Evolutionary conservation across 495 filamentous ascomycete genomes (phyloP).

Genomic region (Clohesyomyces aquaticus): DNA sequence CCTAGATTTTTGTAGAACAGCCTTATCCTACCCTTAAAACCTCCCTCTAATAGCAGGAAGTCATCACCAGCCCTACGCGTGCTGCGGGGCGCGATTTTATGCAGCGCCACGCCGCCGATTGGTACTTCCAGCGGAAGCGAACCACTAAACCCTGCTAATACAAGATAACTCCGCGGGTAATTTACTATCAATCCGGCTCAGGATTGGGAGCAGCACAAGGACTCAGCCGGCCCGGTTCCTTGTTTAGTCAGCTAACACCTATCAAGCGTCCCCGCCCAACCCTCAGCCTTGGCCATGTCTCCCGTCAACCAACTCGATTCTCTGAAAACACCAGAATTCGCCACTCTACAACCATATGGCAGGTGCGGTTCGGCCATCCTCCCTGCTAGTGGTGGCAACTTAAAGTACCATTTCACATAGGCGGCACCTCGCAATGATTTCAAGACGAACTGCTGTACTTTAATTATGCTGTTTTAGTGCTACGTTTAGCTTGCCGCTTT

Average conservation of each 20-base stretch:
- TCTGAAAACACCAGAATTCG: not conserved
- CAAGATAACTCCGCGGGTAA: not conserved
- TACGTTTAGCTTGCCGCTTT: not conserved
- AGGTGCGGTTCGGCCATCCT: not conserved
- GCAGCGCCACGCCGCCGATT: not conserved
- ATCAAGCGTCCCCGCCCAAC: no score
- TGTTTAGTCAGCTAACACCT: no score
- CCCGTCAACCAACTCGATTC: not conserved
- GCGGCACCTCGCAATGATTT: not conserved
- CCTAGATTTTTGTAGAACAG: not conserved
- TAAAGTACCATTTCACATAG: not conserved
- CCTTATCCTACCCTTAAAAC: not conserved
- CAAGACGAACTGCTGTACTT: not conserved
- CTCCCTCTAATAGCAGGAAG: not conserved
- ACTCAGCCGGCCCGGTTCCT: not conserved
- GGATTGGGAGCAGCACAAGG: not conserved
- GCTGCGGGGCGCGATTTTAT: not conserved
- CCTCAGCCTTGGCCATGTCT: not conserved
- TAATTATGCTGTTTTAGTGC: not conserved
- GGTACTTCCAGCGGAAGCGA: not conserved
- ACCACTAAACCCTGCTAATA: not conserved
- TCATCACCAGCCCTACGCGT: not conserved
- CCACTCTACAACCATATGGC: not conserved
- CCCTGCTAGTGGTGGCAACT: not conserved
- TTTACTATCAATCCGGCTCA: not conserved